Evolutionary conservation across 2,329 filamentous ascomycete genomes (phyloP).

Genomic region (Diaporthe ampelina): DNA sequence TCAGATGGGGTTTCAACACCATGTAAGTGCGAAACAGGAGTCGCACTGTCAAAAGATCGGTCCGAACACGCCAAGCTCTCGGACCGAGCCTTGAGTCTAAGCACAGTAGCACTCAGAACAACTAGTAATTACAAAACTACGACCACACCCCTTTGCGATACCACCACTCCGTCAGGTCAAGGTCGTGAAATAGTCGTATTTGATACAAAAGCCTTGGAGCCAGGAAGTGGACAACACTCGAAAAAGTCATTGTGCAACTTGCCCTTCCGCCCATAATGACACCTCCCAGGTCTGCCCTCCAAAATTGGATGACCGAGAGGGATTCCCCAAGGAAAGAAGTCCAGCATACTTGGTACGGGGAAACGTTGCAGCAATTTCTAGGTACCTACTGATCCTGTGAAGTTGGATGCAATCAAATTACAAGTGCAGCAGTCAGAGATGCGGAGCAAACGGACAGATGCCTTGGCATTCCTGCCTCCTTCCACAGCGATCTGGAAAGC

Average conservation of each 20-base stretch:
- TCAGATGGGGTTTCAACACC: not conserved
- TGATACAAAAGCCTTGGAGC: not conserved
- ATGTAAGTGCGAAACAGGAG: conserved; percentile 11
- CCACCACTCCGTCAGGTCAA: not conserved
- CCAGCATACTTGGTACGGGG: not conserved
- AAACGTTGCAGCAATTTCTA: too few relatives aligned
- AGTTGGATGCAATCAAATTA: not conserved
- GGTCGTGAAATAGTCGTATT: not conserved
- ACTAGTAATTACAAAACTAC: too few relatives aligned
- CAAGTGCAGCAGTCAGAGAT: not conserved
- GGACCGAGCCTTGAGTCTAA: not conserved
- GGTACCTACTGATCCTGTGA: not conserved
- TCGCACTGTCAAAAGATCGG: conserved; percentile 17
- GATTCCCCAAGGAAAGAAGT: not conserved
- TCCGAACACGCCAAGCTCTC: conserved; percentile 19
- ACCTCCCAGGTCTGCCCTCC: not conserved
- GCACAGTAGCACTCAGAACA: not conserved
- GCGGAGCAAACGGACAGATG: not conserved
- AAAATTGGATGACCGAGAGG: not conserved
- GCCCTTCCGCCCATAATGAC: not conserved
- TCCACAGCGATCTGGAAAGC: not conserved
- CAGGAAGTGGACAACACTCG: too few relatives aligned
- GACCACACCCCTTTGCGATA: not conserved
- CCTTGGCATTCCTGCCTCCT: not conserved
- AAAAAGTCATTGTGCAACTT: not conserved